Conservation (phyloP, 257 asterid genomes). For the Ballota nigra region DNA sequence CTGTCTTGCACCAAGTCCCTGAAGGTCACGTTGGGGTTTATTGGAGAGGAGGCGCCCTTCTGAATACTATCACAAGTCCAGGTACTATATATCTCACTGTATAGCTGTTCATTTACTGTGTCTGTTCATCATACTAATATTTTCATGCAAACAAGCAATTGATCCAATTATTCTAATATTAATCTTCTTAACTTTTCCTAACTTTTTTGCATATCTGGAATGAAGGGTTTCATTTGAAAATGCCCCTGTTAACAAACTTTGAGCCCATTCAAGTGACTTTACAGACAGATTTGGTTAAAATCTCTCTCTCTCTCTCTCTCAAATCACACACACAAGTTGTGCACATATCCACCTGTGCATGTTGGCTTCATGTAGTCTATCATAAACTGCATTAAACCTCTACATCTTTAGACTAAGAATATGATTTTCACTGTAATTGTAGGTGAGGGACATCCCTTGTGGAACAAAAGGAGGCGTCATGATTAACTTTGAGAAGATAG, state of each 20-base stretch:
- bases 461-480: conserved; percentile 99
- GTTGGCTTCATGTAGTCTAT: not conserved
- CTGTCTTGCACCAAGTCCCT: conserved; percentile 93
- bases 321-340: not conserved
- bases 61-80: conserved; percentile 70
- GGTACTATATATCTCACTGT: conserved; percentile 37
- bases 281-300: conserved; percentile 89
- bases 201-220: conserved; percentile 24
- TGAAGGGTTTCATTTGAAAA: conserved; percentile 85
- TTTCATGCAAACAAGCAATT: not conserved
- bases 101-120: conserved; percentile 7
- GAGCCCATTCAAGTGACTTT: conserved; percentile 98
- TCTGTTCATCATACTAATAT: not conserved
- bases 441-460: conserved; percentile 98
- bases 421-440: conserved; percentile 26
- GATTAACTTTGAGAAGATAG: conserved; percentile 92
- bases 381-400: conserved; percentile 10
- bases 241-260: conserved; percentile 87
- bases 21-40: conserved; percentile 99
- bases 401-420: not conserved
- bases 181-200: not conserved
- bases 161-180: conserved; percentile 17
- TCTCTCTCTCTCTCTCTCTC: conserved; percentile 1
- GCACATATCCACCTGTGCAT: conserved; percentile 2
- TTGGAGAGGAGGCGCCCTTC: conserved; percentile 99